phyloP scores from a whole-genome alignment of 2,329 filamentous ascomycete species.

The Talaromyces rugulosus region DNA sequence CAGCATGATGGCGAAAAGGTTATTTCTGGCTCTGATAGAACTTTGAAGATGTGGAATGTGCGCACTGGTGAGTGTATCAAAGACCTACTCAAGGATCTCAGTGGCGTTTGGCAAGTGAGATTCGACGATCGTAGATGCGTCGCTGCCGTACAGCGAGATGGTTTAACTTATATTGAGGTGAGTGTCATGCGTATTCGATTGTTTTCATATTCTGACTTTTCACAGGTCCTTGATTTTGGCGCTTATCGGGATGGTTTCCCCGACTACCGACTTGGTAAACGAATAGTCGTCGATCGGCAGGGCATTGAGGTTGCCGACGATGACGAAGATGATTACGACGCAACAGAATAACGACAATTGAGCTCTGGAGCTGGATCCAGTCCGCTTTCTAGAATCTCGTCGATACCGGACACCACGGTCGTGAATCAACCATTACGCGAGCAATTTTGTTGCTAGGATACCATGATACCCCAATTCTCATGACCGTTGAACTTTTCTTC shows the following conservation, averaged over 20 bases:
- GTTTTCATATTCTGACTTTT: slow-evolving; percentile 16
- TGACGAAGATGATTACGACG: slow-evolving; percentile 31
- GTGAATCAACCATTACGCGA: neutral
- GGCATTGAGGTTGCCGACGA: slow-evolving; percentile 34
- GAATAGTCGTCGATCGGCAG: slow-evolving; percentile 54
- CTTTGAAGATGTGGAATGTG: slow-evolving; percentile 98
- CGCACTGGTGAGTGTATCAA: slow-evolving; percentile 86
- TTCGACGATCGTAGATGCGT: slow-evolving; percentile 95
- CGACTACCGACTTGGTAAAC: slow-evolving; percentile 69
- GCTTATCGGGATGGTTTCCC: slow-evolving; percentile 84
- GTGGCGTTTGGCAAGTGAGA: slow-evolving; percentile 98
- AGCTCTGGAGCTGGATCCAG: neutral
- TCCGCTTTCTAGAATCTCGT: neutral
- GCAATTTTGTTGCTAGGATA: slow-evolving; percentile 3
- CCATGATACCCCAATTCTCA: slow-evolving; percentile 36
- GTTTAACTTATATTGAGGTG: slow-evolving; percentile 93
- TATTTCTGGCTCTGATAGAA: slow-evolving; percentile 91
- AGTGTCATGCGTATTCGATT: slow-evolving; percentile 30
- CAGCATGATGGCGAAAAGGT: slow-evolving; percentile 97
- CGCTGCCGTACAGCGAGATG: slow-evolving; percentile 89
- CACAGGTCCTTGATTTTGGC: slow-evolving; percentile 92
- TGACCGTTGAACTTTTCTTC: slow-evolving; percentile 22
- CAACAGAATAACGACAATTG: slow-evolving; percentile 8
- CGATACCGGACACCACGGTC: neutral
- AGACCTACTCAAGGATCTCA: slow-evolving; percentile 87